A percentile compares a stretch with the other conserved stretches of the same genome.
These are phyloP conservation scores for Ascochyta clinopodiicola DNA, from an alignment of 2,329 filamentous ascomycete genomes.

Conservation along the genomic window DNA sequence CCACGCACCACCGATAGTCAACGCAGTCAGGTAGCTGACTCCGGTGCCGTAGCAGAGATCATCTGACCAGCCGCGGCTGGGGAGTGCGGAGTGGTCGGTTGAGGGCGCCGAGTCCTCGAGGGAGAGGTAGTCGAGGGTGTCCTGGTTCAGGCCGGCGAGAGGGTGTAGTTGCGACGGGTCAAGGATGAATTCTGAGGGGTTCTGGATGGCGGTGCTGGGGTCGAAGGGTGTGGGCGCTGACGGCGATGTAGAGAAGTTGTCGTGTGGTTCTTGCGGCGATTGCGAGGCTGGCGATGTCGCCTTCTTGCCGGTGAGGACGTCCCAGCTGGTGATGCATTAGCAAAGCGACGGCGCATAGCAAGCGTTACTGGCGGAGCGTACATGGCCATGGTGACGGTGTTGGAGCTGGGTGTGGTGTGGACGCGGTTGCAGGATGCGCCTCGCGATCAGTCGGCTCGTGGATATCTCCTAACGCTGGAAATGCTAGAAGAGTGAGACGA, in stretches of 20 bases:
- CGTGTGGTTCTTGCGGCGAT: slow-evolving; percentile 50
- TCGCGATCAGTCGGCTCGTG: slow-evolving; percentile 24
- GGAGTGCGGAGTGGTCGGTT: slow-evolving; percentile 84
- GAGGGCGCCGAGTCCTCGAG: slow-evolving; percentile 91
- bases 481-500: slow-evolving; percentile 19
- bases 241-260: slow-evolving; percentile 52
- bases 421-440: slow-evolving; percentile 27
- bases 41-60: slow-evolving; percentile 98
- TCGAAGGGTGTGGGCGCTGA: slow-evolving; percentile 66
- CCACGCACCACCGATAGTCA: slow-evolving; percentile 88
- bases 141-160: slow-evolving; percentile 88
- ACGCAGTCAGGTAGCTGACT: slow-evolving; percentile 87
- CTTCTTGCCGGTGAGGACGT: slow-evolving; percentile 67
- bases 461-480: slow-evolving; percentile 29
- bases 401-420: slow-evolving; percentile 21
- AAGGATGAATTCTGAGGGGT: slow-evolving; percentile 87
- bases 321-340: slow-evolving; percentile 50
- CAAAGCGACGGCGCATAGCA: neutral
- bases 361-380: slow-evolving; percentile 23
- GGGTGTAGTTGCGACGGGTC: slow-evolving; percentile 92
- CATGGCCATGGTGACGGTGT: slow-evolving; percentile 46
- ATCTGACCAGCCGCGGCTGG: slow-evolving; percentile 96
- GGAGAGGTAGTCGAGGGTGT: slow-evolving; percentile 91
- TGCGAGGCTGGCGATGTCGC: slow-evolving; percentile 54
- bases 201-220: slow-evolving; percentile 71